Evolutionary conservation across 2,329 filamentous ascomycete genomes (phyloP).

Genomic region (Paracoccidioides brasiliensis): DNA sequence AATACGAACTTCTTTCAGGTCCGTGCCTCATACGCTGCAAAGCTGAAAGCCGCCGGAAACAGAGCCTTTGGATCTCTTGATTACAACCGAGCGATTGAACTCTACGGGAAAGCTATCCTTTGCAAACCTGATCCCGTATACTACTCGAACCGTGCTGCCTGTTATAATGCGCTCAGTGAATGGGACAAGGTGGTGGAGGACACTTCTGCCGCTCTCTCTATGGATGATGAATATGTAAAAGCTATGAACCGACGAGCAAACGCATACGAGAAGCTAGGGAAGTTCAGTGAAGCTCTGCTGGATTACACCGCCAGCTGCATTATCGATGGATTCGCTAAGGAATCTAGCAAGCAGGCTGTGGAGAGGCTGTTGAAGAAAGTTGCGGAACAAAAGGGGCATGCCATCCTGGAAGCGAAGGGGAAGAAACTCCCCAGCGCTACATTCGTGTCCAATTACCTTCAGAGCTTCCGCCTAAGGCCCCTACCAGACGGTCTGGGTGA

Average conservation of each 20-base stretch:
- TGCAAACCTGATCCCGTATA: constrained; percentile 97
- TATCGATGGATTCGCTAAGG: constrained; percentile 93
- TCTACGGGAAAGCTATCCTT: constrained; percentile 90
- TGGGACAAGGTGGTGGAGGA: constrained; percentile 97
- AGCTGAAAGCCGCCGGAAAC: constrained; percentile 91
- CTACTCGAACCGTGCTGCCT: constrained; percentile 96
- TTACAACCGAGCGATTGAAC: constrained; percentile 82
- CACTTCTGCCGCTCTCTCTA: constrained; percentile 82
- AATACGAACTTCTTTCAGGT: constrained; percentile 38
- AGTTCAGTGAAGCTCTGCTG: constrained; percentile 85
- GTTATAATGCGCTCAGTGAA: constrained; percentile 82
- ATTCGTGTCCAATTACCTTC: constrained; percentile 96
- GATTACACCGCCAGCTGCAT: constrained; percentile 99
- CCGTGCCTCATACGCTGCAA: constrained; percentile 73
- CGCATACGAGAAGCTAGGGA: constrained; percentile 85
- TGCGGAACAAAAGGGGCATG: constrained; percentile 84
- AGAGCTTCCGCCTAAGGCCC: constrained; percentile 82
- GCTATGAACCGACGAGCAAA: constrained; percentile 92
- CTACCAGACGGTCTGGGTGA: constrained; percentile 74
- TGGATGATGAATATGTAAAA: constrained; percentile 95
- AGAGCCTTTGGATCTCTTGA: constrained; percentile 91
- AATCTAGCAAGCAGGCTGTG: constrained; percentile 74
- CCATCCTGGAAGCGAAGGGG: constrained; percentile 65
- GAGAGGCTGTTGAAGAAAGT: constrained; percentile 94
- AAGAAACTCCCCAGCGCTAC: constrained; percentile 89